Base-by-base conservation (phyloP, 2,329 filamentous ascomycete genomes). In the Exophiala viscosa region DNA sequence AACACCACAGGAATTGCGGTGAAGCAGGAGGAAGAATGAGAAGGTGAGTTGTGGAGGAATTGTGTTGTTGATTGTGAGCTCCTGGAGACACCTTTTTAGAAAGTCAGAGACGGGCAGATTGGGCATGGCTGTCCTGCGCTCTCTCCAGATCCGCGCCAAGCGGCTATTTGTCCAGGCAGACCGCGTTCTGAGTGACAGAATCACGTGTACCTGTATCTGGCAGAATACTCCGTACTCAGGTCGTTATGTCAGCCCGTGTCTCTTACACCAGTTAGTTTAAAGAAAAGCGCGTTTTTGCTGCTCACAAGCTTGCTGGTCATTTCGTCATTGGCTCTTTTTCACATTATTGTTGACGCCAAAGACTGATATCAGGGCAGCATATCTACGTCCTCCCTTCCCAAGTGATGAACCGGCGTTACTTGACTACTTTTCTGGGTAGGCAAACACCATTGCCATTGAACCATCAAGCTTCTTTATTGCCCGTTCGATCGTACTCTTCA, bases 1-100 rank as follows among this genome's bases (percentile, higher is more conserved):
- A 47, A 40, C 52, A 44, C 50, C 40, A 47, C 58, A 48, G 59
- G 40, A 52, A 47, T 14, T 41, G n/a, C n/a, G 45, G 52, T 23
- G 40, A 42, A 43, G 39, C 17, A 31, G 32, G 50, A 45, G 42
- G 40, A 34, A 48, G 28, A 41, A 53, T 20, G 45, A 54, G 20
- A 17, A 40, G 44, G 40, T 45, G 23, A n/a, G 36, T 23, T 44
- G 36, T 50, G 34, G 36, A 47, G 23, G 23, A 28, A 28, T 28
- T 28, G 23, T 28, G 23, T 49, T 52, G 52, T 55, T 56, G 47
- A 51, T 59, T 40, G 51, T 45, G 55, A 58, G 55, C 55, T 58
- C 46, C 48, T 54, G 55, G 45, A 51, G 52, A 58, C 55, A 58
- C 55, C 52, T 58, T 54, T 55, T 39, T 33, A 46, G 49, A 52